These are phyloP conservation scores for Pseudopithomyces chartarum DNA, from an alignment of 2,329 filamentous ascomycete genomes.

Conservation along the genomic window DNA sequence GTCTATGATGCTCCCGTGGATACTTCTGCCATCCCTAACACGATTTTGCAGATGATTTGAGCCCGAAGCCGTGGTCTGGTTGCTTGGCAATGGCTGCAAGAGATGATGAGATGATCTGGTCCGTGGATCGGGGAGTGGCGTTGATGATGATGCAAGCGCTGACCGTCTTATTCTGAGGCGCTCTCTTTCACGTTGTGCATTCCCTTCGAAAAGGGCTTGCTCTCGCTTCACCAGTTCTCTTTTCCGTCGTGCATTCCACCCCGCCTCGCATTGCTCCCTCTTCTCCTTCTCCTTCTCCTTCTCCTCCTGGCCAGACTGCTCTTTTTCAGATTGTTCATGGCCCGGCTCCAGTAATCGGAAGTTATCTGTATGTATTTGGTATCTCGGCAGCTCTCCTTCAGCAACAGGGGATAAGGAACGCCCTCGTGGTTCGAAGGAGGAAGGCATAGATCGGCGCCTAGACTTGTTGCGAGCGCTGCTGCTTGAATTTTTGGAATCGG, in stretches of 20 bases:
- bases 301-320: background rate
- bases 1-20: background rate
- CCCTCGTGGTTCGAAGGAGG: conserved; percentile 2
- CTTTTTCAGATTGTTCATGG: background rate
- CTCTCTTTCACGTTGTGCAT: conserved; percentile 14
- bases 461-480: background rate
- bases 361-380: background rate
- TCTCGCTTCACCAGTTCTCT: conserved; percentile 22
- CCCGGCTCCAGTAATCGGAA: background rate
- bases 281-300: background rate
- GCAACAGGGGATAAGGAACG: conserved; percentile 8
- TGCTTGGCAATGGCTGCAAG: conserved; percentile 4
- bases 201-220: conserved; percentile 18
- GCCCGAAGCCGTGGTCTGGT: background rate
- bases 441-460: conserved; percentile 2
- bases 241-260: conserved; percentile 26
- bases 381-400: conserved; percentile 6
- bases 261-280: conserved; percentile 10
- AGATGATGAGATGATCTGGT: conserved; percentile 20
- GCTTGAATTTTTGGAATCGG: background rate
- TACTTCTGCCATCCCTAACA: background rate
- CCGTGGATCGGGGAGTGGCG: conserved; percentile 10
- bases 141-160: conserved; percentile 11
- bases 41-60: background rate
- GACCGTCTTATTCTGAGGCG: conserved; percentile 14